A percentile compares a stretch with the other conserved stretches of the same genome.
These are phyloP conservation scores for Trichoderma harzianum DNA, from an alignment of 2,329 filamentous ascomycete species.

Conservation along the genomic window DNA sequence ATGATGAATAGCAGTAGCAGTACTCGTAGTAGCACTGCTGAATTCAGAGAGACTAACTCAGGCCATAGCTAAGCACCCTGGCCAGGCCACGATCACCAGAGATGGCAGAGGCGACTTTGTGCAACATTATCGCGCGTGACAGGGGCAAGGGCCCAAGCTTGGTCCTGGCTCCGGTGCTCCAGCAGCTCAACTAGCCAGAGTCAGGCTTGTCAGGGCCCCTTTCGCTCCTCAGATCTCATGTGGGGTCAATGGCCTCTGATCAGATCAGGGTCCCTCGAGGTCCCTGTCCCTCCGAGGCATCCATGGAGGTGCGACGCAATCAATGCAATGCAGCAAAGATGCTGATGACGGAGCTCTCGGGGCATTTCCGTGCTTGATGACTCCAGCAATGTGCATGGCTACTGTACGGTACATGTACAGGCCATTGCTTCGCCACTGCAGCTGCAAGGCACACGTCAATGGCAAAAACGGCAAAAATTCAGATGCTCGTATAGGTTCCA, in stretches of 20 bases:
- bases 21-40: no score
- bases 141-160: background rate
- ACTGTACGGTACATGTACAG: background rate
- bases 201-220: background rate
- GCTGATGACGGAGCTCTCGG: background rate
- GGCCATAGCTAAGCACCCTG: background rate
- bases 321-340: background rate
- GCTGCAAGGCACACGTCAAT: background rate
- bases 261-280: background rate
- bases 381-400: background rate
- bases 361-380: background rate
- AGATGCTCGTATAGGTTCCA: background rate
- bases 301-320: background rate
- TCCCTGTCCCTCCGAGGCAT: background rate
- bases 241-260: background rate
- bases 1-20: background rate
- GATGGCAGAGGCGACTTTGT: background rate
- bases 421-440: background rate
- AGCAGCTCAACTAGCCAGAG: background rate
- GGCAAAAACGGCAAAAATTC: background rate
- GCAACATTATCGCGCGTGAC: background rate
- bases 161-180: background rate
- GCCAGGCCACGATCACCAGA: background rate
- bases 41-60: no score
- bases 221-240: constrained; percentile 11